A percentile compares a stretch with the other conserved stretches of the same genome.
phyloP scores from a whole-genome alignment of 2,329 filamentous ascomycete genomes.

The Domatiomyces catenatus region DNA sequence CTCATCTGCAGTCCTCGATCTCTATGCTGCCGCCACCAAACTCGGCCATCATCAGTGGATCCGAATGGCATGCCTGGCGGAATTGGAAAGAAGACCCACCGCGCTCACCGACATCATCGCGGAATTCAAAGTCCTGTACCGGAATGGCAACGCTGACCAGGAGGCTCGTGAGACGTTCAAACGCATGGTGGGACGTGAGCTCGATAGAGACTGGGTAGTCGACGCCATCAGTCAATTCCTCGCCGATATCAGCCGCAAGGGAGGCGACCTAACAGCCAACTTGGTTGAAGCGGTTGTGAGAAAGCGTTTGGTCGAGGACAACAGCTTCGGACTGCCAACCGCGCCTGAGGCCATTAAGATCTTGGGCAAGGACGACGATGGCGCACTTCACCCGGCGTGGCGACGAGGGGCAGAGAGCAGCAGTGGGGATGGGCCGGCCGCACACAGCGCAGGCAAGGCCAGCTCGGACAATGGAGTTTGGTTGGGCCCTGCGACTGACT shows the following conservation, averaged over 20 bases:
- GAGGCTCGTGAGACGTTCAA: background rate
- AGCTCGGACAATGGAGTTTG: background rate
- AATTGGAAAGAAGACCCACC: background rate
- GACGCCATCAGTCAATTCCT: background rate
- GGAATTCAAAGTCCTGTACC: background rate
- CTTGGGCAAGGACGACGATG: background rate
- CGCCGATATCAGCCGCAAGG: background rate
- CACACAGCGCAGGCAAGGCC: background rate
- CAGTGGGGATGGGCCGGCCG: no score
- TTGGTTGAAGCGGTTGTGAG: background rate
- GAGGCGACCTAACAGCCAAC: background rate
- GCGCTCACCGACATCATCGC: background rate
- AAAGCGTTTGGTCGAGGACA: background rate
- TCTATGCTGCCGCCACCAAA: background rate
- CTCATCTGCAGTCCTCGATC: background rate
- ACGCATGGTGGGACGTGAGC: background rate
- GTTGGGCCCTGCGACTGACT: background rate
- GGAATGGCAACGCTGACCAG: background rate
- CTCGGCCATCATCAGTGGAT: background rate
- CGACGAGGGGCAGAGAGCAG: background rate
- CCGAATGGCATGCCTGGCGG: background rate
- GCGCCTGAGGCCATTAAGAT: background rate
- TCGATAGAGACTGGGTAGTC: background rate
- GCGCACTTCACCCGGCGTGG: background rate
- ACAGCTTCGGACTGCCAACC: background rate